Evolutionary conservation across 2,329 filamentous ascomycete genomes (phyloP), one percentile per base, ranked within the genome.

Genomic region (Cordyceps sp.): DNA sequence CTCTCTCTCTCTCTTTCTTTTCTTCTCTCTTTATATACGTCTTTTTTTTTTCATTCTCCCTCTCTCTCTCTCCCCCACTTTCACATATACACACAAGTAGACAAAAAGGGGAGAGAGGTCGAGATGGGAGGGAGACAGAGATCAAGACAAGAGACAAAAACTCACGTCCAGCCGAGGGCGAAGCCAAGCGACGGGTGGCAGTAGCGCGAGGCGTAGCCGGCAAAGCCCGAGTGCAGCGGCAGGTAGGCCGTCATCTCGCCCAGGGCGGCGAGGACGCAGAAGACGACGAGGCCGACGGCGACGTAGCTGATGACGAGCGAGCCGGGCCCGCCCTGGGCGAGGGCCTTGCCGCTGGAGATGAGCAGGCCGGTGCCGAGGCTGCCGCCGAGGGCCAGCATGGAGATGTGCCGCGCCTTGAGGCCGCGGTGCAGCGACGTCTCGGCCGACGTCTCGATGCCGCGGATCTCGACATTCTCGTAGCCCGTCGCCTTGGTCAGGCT

Each of bases 201-300:
- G 58, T 84, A 90, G 30, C 82, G 69, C 37, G 73, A 68, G 17
- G 82, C 80, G 47, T 86, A 90, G 45, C 79, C 79, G 37, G 80
- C 80, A 54, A 90, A 92, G 42, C 82, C 82, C 48, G 78, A 73
- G 33, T 73, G 69, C 45, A 85, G 64, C 31, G 82, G 82, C 22
- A 90, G 54, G 78, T 79, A 90, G 32, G 81, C 70, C 8, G 81
- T 79, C 79, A 90, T 90, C 54, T 88, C 81, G 39, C 81, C 82
- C 4, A 90, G 69, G 35, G 71, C 76, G 36, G 74, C 75, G 79
- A 90, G 85, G 42, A 90, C 81, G 26, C 84, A 58, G 53, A 75
- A 90, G 41, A 88, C 82, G 37, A 90, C 55, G 29, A 77, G 55
- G 41, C 78, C 78, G 41, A 82, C 67, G 38, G 78, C 51, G 24